Evolutionary conservation across 345 rosid genomes (phyloP).

Genomic region (Ailanthus altissimus): DNA sequence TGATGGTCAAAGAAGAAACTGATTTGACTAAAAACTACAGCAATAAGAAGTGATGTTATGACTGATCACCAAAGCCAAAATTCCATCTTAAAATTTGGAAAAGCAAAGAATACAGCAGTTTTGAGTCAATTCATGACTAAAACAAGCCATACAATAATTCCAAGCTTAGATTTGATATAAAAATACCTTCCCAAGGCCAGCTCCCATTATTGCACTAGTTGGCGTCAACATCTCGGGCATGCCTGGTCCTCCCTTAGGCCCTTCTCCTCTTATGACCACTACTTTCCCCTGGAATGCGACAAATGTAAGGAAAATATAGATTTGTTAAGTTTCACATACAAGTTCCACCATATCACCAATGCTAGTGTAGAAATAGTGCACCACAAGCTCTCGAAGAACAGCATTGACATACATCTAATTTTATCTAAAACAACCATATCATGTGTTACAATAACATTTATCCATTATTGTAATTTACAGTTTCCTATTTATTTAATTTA

Average conservation of each 20-base stretch:
- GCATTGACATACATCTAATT: background rate
- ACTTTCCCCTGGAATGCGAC: slow-evolving; percentile 74
- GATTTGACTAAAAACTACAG: background rate
- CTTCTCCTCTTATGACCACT: slow-evolving; percentile 90
- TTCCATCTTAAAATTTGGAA: background rate
- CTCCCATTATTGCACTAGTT: slow-evolving; percentile 98
- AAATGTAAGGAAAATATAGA: slow-evolving; percentile 16
- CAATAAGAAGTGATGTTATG: background rate
- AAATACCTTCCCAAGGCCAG: slow-evolving; percentile 96
- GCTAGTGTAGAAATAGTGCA: background rate
- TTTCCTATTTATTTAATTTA: too few species aligned
- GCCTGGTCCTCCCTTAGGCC: slow-evolving; percentile 99
- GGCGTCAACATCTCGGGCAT: slow-evolving; percentile 99
- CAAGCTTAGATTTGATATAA: slow-evolving; percentile 11
- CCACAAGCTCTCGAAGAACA: background rate
- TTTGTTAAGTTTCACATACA: background rate
- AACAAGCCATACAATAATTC: background rate
- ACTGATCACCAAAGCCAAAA: background rate
- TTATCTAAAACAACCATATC: background rate
- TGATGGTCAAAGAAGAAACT: background rate
- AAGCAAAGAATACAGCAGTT: background rate
- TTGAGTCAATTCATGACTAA: background rate
- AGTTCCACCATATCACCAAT: background rate
- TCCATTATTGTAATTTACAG: too few species aligned
- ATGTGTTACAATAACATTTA: too few species aligned